Evolutionary conservation across 768 basidiomycete genomes (phyloP).

Genomic region (Russula dissimulans): DNA sequence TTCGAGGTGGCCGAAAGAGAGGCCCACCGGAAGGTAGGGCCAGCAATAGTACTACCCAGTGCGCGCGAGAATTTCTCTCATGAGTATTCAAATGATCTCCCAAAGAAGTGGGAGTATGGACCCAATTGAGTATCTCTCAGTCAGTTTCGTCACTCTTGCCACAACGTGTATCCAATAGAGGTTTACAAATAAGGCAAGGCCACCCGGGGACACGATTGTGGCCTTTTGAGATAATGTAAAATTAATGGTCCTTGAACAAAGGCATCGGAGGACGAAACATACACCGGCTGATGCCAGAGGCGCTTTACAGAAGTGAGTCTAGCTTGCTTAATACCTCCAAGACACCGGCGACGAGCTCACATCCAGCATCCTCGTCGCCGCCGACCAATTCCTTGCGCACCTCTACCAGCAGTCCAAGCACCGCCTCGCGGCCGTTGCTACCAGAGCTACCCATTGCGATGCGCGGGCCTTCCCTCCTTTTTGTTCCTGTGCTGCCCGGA

Average conservation of each 20-base stretch:
- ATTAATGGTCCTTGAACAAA: conserved; percentile 1
- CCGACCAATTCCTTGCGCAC: conserved; percentile 57
- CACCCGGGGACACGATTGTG: not conserved
- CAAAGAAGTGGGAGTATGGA: no score
- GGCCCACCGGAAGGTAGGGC: no score
- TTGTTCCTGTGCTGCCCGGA: conserved; percentile 13
- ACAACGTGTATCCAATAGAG: no score
- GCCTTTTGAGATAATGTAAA: not conserved
- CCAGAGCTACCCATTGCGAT: conserved; percentile 49
- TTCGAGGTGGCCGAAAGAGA: no score
- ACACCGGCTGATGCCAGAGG: not conserved
- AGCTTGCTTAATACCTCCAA: conserved; percentile 88
- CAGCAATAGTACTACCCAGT: no score
- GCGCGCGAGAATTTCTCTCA: no score
- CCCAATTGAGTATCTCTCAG: no score
- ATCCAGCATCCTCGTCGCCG: conserved; percentile 71
- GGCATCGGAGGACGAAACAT: conserved; percentile 4
- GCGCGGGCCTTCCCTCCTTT: conserved; percentile 33
- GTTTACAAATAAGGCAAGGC: no score
- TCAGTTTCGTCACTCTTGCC: no score
- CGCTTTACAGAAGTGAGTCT: conserved; percentile 65
- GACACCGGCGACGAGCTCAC: conserved; percentile 89
- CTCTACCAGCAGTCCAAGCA: conserved; percentile 66
- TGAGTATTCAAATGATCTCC: no score
- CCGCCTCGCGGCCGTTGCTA: conserved; percentile 48